A percentile compares a stretch with the other conserved stretches of the same genome.
Evolutionary conservation across 495 filamentous ascomycete species (phyloP).

Genomic region (Penicillium daleae): DNA sequence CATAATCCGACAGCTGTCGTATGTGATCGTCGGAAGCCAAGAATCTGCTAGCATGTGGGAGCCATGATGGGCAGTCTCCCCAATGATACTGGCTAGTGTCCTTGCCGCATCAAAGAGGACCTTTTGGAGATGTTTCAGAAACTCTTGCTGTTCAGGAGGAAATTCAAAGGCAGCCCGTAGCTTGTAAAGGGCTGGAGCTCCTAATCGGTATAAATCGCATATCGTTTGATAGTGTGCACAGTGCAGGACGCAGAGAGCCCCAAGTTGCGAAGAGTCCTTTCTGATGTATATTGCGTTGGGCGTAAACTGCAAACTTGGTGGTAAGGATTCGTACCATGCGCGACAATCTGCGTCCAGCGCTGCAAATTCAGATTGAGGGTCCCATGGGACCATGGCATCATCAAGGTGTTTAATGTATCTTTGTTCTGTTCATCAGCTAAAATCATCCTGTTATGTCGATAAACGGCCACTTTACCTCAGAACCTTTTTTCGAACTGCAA

Average conservation of each 20-base stretch:
- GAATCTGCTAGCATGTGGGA: constrained; percentile 34
- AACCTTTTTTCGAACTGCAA: constrained; percentile 35
- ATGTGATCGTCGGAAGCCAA: constrained; percentile 41
- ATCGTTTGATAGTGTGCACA: constrained; percentile 38
- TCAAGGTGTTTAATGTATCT: constrained; percentile 41
- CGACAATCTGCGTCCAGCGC: constrained; percentile 31
- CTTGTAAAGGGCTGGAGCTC: constrained; percentile 37
- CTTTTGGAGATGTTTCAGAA: constrained; percentile 27
- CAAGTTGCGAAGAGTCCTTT: constrained; percentile 35
- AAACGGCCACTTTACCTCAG: constrained; percentile 15
- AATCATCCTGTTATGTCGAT: background rate
- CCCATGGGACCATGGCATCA: constrained; percentile 36
- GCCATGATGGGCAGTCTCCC: constrained; percentile 31
- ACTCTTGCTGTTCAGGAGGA: constrained; percentile 31
- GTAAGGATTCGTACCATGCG: constrained; percentile 35
- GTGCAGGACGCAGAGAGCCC: constrained; percentile 35
- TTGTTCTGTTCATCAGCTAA: background rate
- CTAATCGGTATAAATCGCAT: constrained; percentile 39
- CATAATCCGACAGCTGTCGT: constrained; percentile 41
- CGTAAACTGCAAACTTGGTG: constrained; percentile 33
- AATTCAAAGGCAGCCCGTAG: constrained; percentile 37
- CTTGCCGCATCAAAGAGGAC: constrained; percentile 35
- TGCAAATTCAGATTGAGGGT: constrained; percentile 34
- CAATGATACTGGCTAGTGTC: constrained; percentile 34
- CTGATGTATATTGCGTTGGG: constrained; percentile 37